Evolutionary conservation across 2,329 filamentous ascomycete species (phyloP), one percentile per base, ranked within the genome.

Genomic region (Colletotrichum trifolii): DNA sequence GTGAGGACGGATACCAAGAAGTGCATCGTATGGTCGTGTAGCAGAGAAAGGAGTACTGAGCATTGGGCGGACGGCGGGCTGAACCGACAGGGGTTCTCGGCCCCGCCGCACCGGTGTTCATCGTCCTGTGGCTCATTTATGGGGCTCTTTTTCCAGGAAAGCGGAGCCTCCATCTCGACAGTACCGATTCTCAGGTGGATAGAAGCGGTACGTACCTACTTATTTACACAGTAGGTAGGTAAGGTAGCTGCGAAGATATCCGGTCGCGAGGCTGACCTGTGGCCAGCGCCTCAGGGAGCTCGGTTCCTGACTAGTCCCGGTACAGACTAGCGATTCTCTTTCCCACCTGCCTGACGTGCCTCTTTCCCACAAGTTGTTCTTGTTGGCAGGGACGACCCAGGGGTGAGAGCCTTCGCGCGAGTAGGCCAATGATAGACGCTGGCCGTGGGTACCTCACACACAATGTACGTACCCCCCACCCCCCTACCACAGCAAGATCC

Each of bases 341-440:
- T 3, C 4, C 33, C 4, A n/a, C 40, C 47, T 60, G 49, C 12
- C 25, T 25, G 25, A 25, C 45, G 10, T 33, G n/a, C 9, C 13
- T 13, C 42, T 46, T 38, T 25, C 25, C 25, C 25, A 25, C 25
- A 25, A 25, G 25, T 46, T 46, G 57, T 12, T 17, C 49, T 25
- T 45, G n/a, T 25, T 25, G 39, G 46, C 52, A 52, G 46, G 46
- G 50, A 46, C 43, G 33, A n/a, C 39, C 54, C 65, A 66, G 61
- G 65, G 65, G 67, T 25, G 25, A 5, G 25, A 25, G 43, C 33
- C 48, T 45, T 17, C 54, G 43, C 38, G 10, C 52, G 58, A 63
- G 66, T 60, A 53, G 60, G 52, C 73, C 76, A 77, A 77, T 77
- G 60, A 54, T 53, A 61, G 68, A 59, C 68, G 69, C 73, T 74